Evolutionary conservation across 2,329 filamentous ascomycete genomes (phyloP), one percentile per base, ranked within the genome.

Genomic region (Aspergillus fumigatus): DNA sequence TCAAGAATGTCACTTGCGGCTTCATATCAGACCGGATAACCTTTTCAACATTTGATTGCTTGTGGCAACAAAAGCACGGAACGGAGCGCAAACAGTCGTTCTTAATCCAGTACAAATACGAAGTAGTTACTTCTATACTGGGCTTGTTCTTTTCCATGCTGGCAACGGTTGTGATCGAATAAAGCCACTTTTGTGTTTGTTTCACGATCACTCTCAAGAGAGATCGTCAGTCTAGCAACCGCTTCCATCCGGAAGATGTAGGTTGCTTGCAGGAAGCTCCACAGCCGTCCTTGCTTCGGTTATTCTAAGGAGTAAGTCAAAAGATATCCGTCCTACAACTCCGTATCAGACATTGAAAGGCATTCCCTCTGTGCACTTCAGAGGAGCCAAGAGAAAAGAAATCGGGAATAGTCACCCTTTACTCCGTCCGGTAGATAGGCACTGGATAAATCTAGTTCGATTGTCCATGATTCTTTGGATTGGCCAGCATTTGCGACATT

Each of bases 371-470:
- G 47, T 27, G 6, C 47, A 48, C 23, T 17, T 17, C 32, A 17
- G 7, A 35, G 14, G 14, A 38, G 32, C 14, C 4, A 35, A 17
- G 17, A 17, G 14, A 17, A 38, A 17, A 17, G 14, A 38, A 38
- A 7, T 7, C 14, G 17, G 32, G 51, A 35, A 38, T 41, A 53
- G 58, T 61, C 52, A 43, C 59, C 57, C 43, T 50, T 51, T 45
- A 41, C 55, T 48, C 50, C 43, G 10, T 11, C 27, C 27, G 27
- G 27, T 29, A 29, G 59, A 55, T 32, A 32, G 29, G 29, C 29
- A 32, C 29, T 14, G 29, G 11, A 14, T 11, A 29, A 14, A 32
- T 14, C 11, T 17, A 17, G 14, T 17, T 38, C 32, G 32, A 38
- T 14, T 38, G 14, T 3, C 32, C 32, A 38, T 38, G 32, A 38